These are phyloP conservation scores for Botryotinia convoluta DNA, from an alignment of 2,329 filamentous ascomycete genomes.

Conservation along the genomic window DNA sequence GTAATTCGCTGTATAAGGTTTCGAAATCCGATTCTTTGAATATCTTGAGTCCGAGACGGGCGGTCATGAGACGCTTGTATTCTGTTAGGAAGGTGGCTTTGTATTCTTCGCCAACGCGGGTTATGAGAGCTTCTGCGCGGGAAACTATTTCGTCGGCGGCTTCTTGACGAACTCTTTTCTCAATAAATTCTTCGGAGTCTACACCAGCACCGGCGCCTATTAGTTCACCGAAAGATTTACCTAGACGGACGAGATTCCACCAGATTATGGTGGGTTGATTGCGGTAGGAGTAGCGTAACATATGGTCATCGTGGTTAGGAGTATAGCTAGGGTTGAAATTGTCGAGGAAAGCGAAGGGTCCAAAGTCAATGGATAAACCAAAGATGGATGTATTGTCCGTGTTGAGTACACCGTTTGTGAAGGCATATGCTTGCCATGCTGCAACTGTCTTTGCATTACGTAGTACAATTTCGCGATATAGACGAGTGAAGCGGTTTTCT, in stretches of 20 bases:
- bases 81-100: slow-evolving; percentile 83
- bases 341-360: slow-evolving; percentile 96
- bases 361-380: slow-evolving; percentile 89
- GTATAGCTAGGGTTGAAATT: slow-evolving; percentile 94
- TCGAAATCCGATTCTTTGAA: slow-evolving; percentile 75
- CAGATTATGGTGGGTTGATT: slow-evolving; percentile 96
- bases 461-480: slow-evolving; percentile 84
- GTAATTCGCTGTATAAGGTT: slow-evolving; percentile 71
- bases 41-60: slow-evolving; percentile 71
- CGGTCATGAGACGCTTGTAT: slow-evolving; percentile 82
- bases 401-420: slow-evolving; percentile 97
- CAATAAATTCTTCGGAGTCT: slow-evolving; percentile 69
- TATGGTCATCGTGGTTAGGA: slow-evolving; percentile 91
- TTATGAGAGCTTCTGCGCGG: slow-evolving; percentile 81
- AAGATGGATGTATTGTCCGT: slow-evolving; percentile 95
- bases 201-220: slow-evolving; percentile 73
- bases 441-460: slow-evolving; percentile 87
- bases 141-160: slow-evolving; percentile 67
- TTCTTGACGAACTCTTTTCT: slow-evolving; percentile 69
- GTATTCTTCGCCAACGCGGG: slow-evolving; percentile 79
- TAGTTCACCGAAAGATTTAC: slow-evolving; percentile 83
- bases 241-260: slow-evolving; percentile 95
- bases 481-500: slow-evolving; percentile 81
- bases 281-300: slow-evolving; percentile 84
- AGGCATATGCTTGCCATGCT: slow-evolving; percentile 96